These are phyloP conservation scores for Plectosphaerella cucumerina DNA, from an alignment of 2,329 filamentous ascomycete genomes.

Conservation along the genomic window DNA sequence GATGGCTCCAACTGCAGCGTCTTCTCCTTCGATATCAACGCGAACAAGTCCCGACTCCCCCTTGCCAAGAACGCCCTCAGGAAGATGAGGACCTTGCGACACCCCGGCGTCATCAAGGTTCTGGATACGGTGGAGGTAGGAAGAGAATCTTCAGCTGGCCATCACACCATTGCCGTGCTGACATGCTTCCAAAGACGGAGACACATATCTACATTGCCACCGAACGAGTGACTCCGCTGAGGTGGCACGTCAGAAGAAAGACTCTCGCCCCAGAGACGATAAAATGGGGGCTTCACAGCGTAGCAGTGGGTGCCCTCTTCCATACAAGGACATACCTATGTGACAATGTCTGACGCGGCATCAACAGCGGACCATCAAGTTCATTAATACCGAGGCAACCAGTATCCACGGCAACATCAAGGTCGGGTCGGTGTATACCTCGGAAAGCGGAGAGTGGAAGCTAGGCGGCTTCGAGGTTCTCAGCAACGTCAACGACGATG, in stretches of 20 bases:
- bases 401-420: slow-evolving; percentile 88
- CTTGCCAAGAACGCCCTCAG: slow-evolving; percentile 91
- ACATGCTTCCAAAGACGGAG: slow-evolving; percentile 61
- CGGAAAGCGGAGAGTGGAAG: slow-evolving; percentile 97
- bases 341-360: not conserved
- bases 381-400: slow-evolving; percentile 89
- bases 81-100: slow-evolving; percentile 87
- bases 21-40: slow-evolving; percentile 86
- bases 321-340: not conserved
- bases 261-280: slow-evolving; percentile 86
- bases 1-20: slow-evolving; percentile 93
- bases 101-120: slow-evolving; percentile 92
- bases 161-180: not conserved
- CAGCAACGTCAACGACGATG: slow-evolving; percentile 93
- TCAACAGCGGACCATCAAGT: slow-evolving; percentile 78
- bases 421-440: slow-evolving; percentile 84
- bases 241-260: slow-evolving; percentile 86
- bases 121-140: slow-evolving; percentile 86
- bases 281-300: slow-evolving; percentile 89
- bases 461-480: slow-evolving; percentile 89
- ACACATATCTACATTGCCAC: slow-evolving; percentile 95
- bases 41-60: slow-evolving; percentile 76
- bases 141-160: not conserved
- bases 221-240: slow-evolving; percentile 79
- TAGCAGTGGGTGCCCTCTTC: slow-evolving; percentile 59